Evolutionary conservation across 2,329 filamentous ascomycete genomes (phyloP).

Genomic region (Fusarium newnesense): DNA sequence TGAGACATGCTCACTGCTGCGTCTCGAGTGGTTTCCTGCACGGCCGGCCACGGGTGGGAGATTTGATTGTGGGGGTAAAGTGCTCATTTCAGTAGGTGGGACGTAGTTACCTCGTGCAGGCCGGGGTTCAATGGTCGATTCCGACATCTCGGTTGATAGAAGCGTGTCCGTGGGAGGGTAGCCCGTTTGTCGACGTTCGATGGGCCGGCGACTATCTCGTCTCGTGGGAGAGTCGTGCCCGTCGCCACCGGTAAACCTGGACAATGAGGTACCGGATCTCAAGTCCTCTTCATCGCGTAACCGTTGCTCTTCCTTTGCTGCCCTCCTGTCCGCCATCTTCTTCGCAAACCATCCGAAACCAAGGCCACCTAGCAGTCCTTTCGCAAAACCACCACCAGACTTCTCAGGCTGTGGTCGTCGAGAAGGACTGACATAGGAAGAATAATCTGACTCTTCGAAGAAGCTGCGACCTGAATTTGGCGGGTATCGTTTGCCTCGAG

Average conservation of each 20-base stretch:
- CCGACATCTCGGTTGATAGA: constrained; percentile 49
- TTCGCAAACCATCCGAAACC: constrained; percentile 76
- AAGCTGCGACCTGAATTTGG: constrained; percentile 55
- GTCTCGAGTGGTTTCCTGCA: constrained; percentile 53
- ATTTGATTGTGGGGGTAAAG: constrained; percentile 35
- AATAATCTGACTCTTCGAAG: constrained; percentile 65
- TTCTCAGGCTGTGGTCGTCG: constrained; percentile 60
- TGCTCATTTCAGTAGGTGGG: constrained; percentile 38
- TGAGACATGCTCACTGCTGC: constrained; percentile 50
- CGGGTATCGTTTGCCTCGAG: constrained; percentile 59
- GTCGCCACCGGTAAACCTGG: constrained; percentile 76
- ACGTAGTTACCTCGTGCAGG: constrained; percentile 43
- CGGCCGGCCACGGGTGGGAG: constrained; percentile 35
- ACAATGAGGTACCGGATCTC: constrained; percentile 69
- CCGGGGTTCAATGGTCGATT: constrained; percentile 49
- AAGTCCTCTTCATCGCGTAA: constrained; percentile 61
- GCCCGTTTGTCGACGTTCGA: constrained; percentile 46
- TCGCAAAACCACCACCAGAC: constrained; percentile 62
- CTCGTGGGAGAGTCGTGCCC: constrained; percentile 64
- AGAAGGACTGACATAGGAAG: constrained; percentile 72
- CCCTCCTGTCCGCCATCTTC: constrained; percentile 68
- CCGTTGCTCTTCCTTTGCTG: constrained; percentile 60
- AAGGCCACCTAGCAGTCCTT: constrained; percentile 68
- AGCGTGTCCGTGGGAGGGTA: constrained; percentile 41
- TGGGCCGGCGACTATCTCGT: constrained; percentile 46